Conservation (phyloP, 2,329 filamentous ascomycete genomes). For the Decorospora gaudefroyi region DNA sequence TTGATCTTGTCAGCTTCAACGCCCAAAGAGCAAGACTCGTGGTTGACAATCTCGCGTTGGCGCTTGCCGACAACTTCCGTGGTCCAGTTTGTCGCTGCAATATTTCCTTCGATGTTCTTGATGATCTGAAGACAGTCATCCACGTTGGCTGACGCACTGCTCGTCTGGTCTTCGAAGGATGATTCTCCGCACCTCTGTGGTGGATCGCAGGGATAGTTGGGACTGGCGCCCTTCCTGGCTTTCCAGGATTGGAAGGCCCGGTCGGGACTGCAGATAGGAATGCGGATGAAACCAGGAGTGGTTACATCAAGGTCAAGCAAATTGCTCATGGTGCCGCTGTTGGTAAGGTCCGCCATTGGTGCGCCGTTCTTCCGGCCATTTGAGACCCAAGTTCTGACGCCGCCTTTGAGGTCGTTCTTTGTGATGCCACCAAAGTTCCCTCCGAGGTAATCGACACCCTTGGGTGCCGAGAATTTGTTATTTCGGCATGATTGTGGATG, state of each 20-base stretch:
- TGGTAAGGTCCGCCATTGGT: not conserved
- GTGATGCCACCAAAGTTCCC: conserved; percentile 5
- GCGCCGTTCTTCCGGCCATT: conserved; percentile 6
- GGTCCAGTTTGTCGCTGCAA: not conserved
- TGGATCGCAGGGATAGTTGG: conserved; percentile 4
- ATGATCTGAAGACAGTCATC: conserved; percentile 12
- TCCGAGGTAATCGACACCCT: not conserved
- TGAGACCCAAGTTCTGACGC: conserved; percentile 1
- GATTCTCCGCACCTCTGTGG: conserved; percentile 6
- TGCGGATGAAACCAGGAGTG: conserved; percentile 3
- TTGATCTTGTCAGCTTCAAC: conserved; percentile 1
- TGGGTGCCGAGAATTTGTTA: conserved; percentile 1
- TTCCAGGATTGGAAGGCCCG: conserved; percentile 8
- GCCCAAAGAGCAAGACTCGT: conserved; percentile 2
- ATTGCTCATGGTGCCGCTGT: not conserved
- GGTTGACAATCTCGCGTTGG: conserved; percentile 6
- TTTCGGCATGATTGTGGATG: not conserved
- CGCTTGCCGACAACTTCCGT: conserved; percentile 1
- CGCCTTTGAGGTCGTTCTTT: conserved; percentile 5
- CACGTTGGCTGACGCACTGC: conserved; percentile 6
- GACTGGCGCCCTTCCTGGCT: not conserved
- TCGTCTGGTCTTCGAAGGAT: conserved; percentile 3
- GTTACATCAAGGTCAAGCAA: conserved; percentile 2
- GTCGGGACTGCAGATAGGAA: conserved; percentile 5
- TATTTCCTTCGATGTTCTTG: conserved; percentile 8